These are phyloP conservation scores for Austroboletus eburneus DNA, from an alignment of 768 basidiomycete genomes.

Conservation along the genomic window DNA sequence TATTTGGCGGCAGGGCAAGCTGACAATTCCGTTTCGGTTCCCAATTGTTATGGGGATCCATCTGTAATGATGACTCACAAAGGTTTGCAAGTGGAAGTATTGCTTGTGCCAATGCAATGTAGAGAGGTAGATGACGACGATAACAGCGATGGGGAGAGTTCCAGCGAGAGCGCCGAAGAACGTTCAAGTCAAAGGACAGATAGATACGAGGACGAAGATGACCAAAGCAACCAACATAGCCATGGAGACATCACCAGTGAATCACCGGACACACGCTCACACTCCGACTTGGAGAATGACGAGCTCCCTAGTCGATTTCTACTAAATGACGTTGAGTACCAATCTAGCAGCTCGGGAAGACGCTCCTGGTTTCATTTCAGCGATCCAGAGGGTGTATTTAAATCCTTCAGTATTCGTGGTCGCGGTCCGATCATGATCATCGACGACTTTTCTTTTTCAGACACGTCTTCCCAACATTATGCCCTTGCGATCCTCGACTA, in stretches of 20 bases:
- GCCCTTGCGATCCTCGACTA: slow-evolving; percentile 8
- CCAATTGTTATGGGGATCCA: slow-evolving; percentile 5
- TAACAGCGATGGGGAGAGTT: neutral
- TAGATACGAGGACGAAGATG: too few relatives aligned
- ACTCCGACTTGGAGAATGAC: neutral
- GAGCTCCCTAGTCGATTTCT: slow-evolving; percentile 2
- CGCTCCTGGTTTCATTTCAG: slow-evolving; percentile 7
- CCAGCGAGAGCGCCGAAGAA: neutral
- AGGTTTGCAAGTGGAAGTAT: slow-evolving; percentile 6
- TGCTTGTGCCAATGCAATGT: slow-evolving; percentile 2
- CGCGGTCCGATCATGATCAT: slow-evolving; percentile 1
- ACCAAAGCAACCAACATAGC: neutral
- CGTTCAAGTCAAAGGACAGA: neutral
- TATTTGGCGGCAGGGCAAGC: slow-evolving; percentile 8
- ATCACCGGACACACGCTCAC: neutral
- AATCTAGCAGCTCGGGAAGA: neutral
- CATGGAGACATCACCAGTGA: neutral
- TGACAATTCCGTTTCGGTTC: neutral
- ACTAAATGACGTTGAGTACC: neutral
- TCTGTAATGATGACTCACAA: slow-evolving; percentile 4
- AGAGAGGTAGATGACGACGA: slow-evolving; percentile 1
- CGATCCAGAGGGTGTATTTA: slow-evolving; percentile 1
- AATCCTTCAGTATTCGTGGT: slow-evolving; percentile 1
- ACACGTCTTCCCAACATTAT: neutral
- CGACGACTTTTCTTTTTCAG: neutral